Conservation (phyloP, 805 yeast genomes). For the Soucietia sequanensis region DNA sequence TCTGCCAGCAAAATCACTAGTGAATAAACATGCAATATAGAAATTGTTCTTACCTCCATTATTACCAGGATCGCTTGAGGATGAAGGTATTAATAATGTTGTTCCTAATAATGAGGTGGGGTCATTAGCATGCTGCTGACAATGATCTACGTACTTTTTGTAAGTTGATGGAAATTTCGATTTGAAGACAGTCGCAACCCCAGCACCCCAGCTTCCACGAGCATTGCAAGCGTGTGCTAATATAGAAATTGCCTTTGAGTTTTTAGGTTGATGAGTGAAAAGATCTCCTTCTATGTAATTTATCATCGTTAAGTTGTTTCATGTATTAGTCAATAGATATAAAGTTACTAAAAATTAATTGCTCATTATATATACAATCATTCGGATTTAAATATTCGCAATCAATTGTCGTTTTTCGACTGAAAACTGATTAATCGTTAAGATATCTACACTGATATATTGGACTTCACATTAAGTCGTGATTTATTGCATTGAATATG, state of each 20-base stretch:
- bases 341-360: neutral
- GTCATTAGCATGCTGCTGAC: conserved; percentile 23
- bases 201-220: conserved; percentile 82
- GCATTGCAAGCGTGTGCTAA: conserved; percentile 82
- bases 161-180: conserved; percentile 57
- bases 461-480: too few relatives aligned
- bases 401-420: too few relatives aligned
- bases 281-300: conserved; percentile 58
- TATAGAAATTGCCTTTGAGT: conserved; percentile 33
- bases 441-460: too few relatives aligned
- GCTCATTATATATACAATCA: too few relatives aligned
- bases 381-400: too few relatives aligned
- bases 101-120: conserved; percentile 51
- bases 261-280: conserved; percentile 32
- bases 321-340: too few relatives aligned
- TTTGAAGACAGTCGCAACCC: conserved; percentile 64
- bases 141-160: conserved; percentile 43
- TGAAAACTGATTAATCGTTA: too few relatives aligned
- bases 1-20: conserved; percentile 54
- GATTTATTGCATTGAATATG: too few relatives aligned
- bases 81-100: conserved; percentile 42
- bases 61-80: conserved; percentile 28
- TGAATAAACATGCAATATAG: conserved; percentile 70
- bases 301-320: conserved; percentile 37
- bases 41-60: conserved; percentile 17